Percentiles rank a stretch among this genome's conserved stretches.
These are phyloP conservation scores for Alliaria petiolata DNA, from an alignment of 345 rosid genomes.

Conservation along the genomic window DNA sequence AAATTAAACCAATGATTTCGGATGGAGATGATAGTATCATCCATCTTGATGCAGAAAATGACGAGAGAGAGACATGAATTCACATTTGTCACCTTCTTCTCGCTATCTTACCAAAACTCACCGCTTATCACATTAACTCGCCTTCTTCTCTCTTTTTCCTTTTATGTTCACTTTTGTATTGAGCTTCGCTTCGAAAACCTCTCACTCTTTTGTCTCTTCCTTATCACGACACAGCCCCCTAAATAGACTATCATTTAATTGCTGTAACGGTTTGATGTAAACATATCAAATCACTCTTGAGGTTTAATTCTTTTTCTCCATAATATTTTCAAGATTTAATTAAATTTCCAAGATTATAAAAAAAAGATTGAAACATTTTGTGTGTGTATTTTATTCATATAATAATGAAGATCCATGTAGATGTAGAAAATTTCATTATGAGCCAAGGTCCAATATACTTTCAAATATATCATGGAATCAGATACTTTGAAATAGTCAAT, in stretches of 20 bases:
- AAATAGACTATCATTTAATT: conserved; percentile 12
- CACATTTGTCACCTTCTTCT: conserved; percentile 28
- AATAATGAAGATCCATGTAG: too few relatives aligned
- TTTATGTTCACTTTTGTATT: neutral
- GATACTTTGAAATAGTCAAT: too few relatives aligned
- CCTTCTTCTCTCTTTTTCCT: conserved; percentile 3
- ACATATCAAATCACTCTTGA: neutral
- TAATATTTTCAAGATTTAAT: neutral
- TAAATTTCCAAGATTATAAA: neutral
- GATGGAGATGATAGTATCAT: conserved; percentile 1
- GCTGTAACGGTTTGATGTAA: conserved; percentile 14
- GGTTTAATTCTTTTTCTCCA: neutral
- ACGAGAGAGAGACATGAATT: neutral
- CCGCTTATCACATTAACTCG: conserved; percentile 26
- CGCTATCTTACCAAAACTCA: conserved; percentile 32
- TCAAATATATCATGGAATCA: too few relatives aligned
- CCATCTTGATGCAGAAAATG: conserved; percentile 14
- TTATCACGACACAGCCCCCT: neutral
- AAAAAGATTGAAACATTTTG: too few relatives aligned
- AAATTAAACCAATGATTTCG: neutral
- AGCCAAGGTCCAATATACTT: too few relatives aligned
- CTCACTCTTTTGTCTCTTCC: conserved; percentile 21
- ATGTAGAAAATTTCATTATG: too few relatives aligned
- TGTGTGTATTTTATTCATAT: too few relatives aligned
- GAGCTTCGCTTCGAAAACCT: conserved; percentile 2